phyloP scores from a whole-genome alignment of 768 basidiomycete genomes.

The Thelephora aurantiotincta region DNA sequence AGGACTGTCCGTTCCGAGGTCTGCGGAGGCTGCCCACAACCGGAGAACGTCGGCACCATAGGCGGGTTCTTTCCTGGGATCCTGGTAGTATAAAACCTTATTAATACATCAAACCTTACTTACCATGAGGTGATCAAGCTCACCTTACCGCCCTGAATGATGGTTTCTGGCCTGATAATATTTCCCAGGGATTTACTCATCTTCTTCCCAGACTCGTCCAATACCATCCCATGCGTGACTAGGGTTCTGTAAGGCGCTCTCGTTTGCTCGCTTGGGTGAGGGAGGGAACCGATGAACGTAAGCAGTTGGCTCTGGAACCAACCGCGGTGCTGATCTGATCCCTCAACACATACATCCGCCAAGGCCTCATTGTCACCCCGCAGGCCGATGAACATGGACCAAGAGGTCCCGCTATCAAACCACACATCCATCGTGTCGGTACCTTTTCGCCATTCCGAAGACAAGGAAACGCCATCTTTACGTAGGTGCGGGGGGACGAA shows the following conservation, averaged over 20 bases:
- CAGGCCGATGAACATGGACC: conserved; percentile 56
- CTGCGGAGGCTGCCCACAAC: conserved; percentile 84
- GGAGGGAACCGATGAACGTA: conserved; percentile 51
- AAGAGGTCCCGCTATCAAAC: conserved; percentile 95
- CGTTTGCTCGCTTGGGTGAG: conserved; percentile 14
- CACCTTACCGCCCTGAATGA: conserved; percentile 71
- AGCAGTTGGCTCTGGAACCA: conserved; percentile 97
- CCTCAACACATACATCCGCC: conserved; percentile 88
- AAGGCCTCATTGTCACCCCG: conserved; percentile 24
- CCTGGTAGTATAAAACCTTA: conserved; percentile 20
- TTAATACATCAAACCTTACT: neutral
- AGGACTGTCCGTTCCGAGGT: conserved; percentile 80
- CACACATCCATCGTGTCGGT: conserved; percentile 98
- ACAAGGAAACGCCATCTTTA: conserved; percentile 22
- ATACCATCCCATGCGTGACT: conserved; percentile 94
- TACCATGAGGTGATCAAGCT: conserved; percentile 9
- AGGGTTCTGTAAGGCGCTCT: conserved; percentile 56
- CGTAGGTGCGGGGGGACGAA: conserved; percentile 57
- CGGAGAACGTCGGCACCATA: conserved; percentile 82
- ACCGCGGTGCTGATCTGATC: conserved; percentile 93
- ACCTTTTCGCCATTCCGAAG: conserved; percentile 56
- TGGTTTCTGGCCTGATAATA: conserved; percentile 68
- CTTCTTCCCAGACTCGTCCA: conserved; percentile 80
- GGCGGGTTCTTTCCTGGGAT: conserved; percentile 56
- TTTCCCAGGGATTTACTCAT: conserved; percentile 99